Evolutionary conservation across 129 eudicot species (phyloP).

Genomic region (Rutidosis leptorrhynchoides): DNA sequence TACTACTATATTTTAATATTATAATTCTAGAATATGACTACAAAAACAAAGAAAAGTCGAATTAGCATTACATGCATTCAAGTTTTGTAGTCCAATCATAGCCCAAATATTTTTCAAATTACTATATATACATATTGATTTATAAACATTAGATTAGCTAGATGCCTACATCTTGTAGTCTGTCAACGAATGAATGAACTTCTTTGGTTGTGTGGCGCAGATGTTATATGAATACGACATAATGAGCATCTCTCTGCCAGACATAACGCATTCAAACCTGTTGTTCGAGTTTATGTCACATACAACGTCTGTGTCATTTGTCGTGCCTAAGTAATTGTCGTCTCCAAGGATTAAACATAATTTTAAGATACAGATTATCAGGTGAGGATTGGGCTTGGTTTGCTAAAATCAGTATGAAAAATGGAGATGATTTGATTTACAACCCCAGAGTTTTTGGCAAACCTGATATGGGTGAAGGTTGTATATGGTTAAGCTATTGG

Average conservation of each 20-base stretch:
- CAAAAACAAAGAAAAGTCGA: no score
- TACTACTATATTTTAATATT: no score
- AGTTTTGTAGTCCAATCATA: no score
- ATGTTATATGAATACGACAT: not conserved
- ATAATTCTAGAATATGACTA: no score
- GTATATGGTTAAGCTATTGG: constrained; percentile 37
- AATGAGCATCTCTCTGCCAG: constrained; percentile 9
- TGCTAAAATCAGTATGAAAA: not conserved
- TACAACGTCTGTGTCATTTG: not conserved
- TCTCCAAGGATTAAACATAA: constrained; percentile 1
- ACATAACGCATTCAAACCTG: not conserved
- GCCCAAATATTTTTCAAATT: no score
- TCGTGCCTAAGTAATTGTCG: not conserved
- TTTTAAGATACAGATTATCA: constrained; percentile 1
- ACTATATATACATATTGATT: no score
- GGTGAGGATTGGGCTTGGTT: constrained; percentile 5
- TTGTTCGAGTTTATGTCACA: not conserved
- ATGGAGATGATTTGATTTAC: constrained; percentile 21
- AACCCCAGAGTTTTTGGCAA: constrained; percentile 24
- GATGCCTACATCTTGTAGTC: not conserved
- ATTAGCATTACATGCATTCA: no score
- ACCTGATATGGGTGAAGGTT: constrained; percentile 8
- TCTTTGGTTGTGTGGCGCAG: not conserved
- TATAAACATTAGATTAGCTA: not conserved
- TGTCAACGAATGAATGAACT: not conserved